Evolutionary conservation across 106 monocot species (phyloP).

Genomic region (Amphibolis antarctica): DNA sequence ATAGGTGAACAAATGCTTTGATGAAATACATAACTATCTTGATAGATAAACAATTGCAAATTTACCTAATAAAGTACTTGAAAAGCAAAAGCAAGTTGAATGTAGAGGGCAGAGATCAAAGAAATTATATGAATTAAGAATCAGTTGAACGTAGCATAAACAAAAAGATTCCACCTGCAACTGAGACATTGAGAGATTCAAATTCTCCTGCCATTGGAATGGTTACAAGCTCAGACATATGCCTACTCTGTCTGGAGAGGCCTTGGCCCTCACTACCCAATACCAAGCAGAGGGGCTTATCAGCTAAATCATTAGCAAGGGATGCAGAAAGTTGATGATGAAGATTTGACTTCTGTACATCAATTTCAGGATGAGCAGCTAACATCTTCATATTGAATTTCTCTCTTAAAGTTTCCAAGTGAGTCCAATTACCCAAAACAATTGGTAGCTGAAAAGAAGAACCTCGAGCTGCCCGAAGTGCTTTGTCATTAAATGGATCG

Average conservation of each 20-base stretch:
- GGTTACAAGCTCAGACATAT: constrained; percentile 49
- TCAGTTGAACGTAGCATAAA: constrained; percentile 44
- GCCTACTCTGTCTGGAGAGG: constrained; percentile 40
- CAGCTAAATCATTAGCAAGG: constrained; percentile 33
- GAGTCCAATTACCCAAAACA: constrained; percentile 55
- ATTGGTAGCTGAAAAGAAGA: constrained; percentile 90
- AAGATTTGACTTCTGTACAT: constrained; percentile 5
- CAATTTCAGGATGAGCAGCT: constrained; percentile 61
- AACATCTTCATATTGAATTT: constrained; percentile 54
- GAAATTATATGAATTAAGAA: neutral
- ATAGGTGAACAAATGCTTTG: no score
- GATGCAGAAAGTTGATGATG: constrained; percentile 20
- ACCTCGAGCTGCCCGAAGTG: constrained; percentile 68
- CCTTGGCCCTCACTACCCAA: constrained; percentile 89
- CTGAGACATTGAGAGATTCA: constrained; percentile 93
- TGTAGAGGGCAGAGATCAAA: neutral
- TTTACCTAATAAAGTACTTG: no score
- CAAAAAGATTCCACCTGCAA: constrained; percentile 93
- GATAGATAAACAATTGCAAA: no score
- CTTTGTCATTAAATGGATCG: constrained; percentile 99
- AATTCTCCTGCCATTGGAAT: constrained; percentile 81
- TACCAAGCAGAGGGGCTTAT: constrained; percentile 52
- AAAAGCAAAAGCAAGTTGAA: no score
- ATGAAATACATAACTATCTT: no score
- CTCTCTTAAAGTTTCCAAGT: constrained; percentile 32